A percentile compares a stretch with the other conserved stretches of the same genome.
Conservation (phyloP, 2,329 filamentous ascomycete genomes). For the Pseudogymnoascus sp. region DNA sequence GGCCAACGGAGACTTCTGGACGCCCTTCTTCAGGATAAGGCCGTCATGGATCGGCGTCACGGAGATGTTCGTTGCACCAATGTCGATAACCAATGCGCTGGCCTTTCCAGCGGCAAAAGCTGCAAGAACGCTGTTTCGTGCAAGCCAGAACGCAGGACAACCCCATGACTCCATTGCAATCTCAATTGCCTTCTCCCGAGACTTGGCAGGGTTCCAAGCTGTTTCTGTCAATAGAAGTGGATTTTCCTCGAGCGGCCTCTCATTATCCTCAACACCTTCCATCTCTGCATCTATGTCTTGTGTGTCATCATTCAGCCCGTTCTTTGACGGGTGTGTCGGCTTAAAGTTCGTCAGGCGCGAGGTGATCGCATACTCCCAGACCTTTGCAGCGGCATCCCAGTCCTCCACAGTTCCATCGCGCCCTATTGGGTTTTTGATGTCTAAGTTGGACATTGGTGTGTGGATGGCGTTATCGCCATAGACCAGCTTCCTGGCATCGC, state of each 20-base stretch:
- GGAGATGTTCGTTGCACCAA: constrained; percentile 80
- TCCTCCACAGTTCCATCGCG: constrained; percentile 87
- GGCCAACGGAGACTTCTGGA: constrained; percentile 76
- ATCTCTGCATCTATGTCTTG: constrained; percentile 52
- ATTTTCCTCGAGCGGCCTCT: constrained; percentile 80
- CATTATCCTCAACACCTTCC: constrained; percentile 48
- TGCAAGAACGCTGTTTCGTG: constrained; percentile 78
- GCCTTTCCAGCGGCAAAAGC: constrained; percentile 91
- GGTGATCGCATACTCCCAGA: constrained; percentile 91
- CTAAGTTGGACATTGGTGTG: constrained; percentile 64
- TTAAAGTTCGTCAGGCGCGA: constrained; percentile 75
- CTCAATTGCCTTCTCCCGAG: constrained; percentile 89
- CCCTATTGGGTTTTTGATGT: constrained; percentile 88
- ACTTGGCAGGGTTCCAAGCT: constrained; percentile 82
- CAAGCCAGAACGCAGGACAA: constrained; percentile 87
- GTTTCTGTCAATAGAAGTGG: constrained; percentile 91
- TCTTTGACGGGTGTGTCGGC: constrained; percentile 60
- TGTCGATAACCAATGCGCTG: constrained; percentile 83
- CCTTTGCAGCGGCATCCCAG: constrained; percentile 81
- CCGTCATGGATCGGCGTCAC: constrained; percentile 91
- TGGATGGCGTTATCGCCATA: constrained; percentile 90
- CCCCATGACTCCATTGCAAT: constrained; percentile 97
- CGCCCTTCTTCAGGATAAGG: constrained; percentile 83
- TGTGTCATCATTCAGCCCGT: constrained; percentile 66
- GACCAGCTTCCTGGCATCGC: constrained; percentile 47